These are phyloP conservation scores for Pyrenophora graminea DNA, from an alignment of 2,329 filamentous ascomycete species.

Conservation along the genomic window DNA sequence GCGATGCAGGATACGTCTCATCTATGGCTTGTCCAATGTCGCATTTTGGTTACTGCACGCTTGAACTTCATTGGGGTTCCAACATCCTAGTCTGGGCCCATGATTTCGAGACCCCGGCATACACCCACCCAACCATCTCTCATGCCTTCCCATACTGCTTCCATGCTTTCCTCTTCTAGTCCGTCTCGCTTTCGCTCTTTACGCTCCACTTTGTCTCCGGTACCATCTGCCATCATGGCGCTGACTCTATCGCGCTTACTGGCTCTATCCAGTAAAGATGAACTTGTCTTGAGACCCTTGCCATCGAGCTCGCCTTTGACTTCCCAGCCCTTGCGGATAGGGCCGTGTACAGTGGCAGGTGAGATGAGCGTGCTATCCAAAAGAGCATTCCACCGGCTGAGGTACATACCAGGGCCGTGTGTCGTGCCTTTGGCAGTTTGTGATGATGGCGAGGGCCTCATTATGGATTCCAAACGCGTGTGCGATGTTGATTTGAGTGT, in stretches of 20 bases:
- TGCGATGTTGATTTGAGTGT: slow-evolving; percentile 24
- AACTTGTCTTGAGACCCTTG: slow-evolving; percentile 36
- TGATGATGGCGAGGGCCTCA: slow-evolving; percentile 39
- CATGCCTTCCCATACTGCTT: slow-evolving; percentile 38
- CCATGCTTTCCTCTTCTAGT: slow-evolving; percentile 37
- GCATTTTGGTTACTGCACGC: too few relatives aligned
- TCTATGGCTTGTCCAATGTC: background rate
- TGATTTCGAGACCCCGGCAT: slow-evolving; percentile 39
- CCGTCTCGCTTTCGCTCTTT: slow-evolving; percentile 40
- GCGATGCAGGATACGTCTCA: too few relatives aligned
- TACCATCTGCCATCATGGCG: slow-evolving; percentile 29
- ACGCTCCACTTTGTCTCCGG: slow-evolving; percentile 32
- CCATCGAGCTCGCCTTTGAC: slow-evolving; percentile 45
- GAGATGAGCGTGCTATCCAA: slow-evolving; percentile 72
- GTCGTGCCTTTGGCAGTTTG: slow-evolving; percentile 43
- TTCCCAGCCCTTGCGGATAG: slow-evolving; percentile 53
- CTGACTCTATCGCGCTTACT: slow-evolving; percentile 15
- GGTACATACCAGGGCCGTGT: slow-evolving; percentile 71
- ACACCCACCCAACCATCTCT: slow-evolving; percentile 41
- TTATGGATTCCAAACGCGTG: slow-evolving; percentile 60
- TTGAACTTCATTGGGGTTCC: too few relatives aligned
- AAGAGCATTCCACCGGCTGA: slow-evolving; percentile 72
- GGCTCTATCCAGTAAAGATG: slow-evolving; percentile 16
- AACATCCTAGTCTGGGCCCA: slow-evolving; percentile 29
- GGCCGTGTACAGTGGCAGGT: slow-evolving; percentile 59